Base-by-base conservation (phyloP, 768 basidiomycete genomes). In the Xerocomus spinulosus region DNA sequence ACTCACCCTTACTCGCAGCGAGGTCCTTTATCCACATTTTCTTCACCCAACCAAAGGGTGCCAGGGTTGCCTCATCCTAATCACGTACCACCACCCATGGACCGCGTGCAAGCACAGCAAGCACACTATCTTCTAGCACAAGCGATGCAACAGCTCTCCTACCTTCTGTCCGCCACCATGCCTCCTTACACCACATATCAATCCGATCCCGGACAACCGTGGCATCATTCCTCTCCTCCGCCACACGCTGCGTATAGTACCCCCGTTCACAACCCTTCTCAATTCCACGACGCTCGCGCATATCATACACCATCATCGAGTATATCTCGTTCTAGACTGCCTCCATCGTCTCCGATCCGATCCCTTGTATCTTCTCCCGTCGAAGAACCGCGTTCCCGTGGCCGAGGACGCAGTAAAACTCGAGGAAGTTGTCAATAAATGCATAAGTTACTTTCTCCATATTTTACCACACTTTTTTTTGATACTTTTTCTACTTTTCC, bases 311-410 rank as follows among this genome's bases (percentile, higher is more conserved):
- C 50, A 44, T 69, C 79, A 46, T 76, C 79, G 3, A 67, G 66
- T 33, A 67, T 72, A 42, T 77, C 80, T 15, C 58, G 54, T 42
- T 76, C 71, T 8, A 75, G 73, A 2, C 53, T 77, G n/a, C 78
- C 80, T 4, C 76, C 81, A 5, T 76, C 76, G 35, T 77, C 80
- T 4, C 75, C 80, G 3, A 66, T 73, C 46, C 58, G 46, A 12
- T 55, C 54, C n/a, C 70, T 70, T 2, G 70, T 72, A 4, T 68
- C 75, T n/a, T n/a, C n/a, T 23, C 70, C 76, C 38, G 52, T 59
- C 14, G 60, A 53, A 44, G 62, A 54, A 36, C 61, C 51, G 24
- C 69, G 68, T 46, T 69, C 73, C 0, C 53, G 73, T 23, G 51
- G 50, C 52, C 76, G 76, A 21, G 63, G 68, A 24, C 70, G 77